Evolutionary conservation across 2,329 filamentous ascomycete species (phyloP), one percentile per base, ranked within the genome.

Genomic region (Ophiosphaerella korrae): DNA sequence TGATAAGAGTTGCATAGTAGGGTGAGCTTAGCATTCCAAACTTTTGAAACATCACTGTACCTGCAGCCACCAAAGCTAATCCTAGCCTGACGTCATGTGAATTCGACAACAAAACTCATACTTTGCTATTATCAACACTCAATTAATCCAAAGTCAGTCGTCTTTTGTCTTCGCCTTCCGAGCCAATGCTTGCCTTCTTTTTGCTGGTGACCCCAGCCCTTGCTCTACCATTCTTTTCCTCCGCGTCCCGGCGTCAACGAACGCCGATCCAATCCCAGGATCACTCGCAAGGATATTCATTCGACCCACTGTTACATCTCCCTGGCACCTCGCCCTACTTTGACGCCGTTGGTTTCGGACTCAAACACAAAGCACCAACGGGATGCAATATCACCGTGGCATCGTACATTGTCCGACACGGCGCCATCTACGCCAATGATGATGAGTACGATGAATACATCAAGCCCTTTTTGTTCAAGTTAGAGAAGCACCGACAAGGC

Each of bases 401-500:
- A 12, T 77, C 77, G 3, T 80, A 80, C 60, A 74, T 81, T 11
- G 68, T 80, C 18, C 74, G 78, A 7, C 78, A 81, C 56, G 78
- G 77, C 4, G 77, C 78, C 8, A 42, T 33, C 3, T 42, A 32
- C 32, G 73, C 77, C 36, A 81, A 81, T 47, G 77, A 79, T 47
- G 77, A 77, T 54, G 78, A 81, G 55, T 81, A 79, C 50, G 78
- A 80, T 46, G 66, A 71, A 21, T 81, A 77, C 60, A 76, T 81
- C 47, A 75, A 78, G 50, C 78, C 78, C 0, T 80, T 81, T 52
- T 67, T 77, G 1, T 61, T 74, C 52, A 88, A 88, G 67, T 72
- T 86, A n/a, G 73, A 79, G 45, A 85, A 86, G 34, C 64, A 80
- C 75, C 52, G 81, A 74, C 5, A 78, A 80, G 55, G 77, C 82